Base-by-base conservation (phyloP, 768 basidiomycete genomes). In the Antrodiella citrinella region DNA sequence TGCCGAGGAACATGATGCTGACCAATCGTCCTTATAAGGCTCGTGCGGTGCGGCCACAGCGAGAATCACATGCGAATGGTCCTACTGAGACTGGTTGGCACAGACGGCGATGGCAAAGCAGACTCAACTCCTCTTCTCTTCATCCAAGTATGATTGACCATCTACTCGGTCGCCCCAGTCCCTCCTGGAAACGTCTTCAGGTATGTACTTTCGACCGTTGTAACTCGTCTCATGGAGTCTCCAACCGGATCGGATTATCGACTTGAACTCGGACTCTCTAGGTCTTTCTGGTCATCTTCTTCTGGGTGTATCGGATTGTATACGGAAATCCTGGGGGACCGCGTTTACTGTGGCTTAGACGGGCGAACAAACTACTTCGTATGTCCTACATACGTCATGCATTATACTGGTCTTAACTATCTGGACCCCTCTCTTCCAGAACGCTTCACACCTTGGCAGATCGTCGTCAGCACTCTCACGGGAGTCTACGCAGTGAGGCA, bases 361-460 rank as follows among this genome's bases (percentile, higher is more conserved):
- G 67, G 30, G 55, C 75, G 18, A 91, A 89, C 60, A 75, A 73
- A 57, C 59, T 62, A 9, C 70, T 91, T 10, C 69, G 86, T 90
- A 62, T 50, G 82, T 65, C 5, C 2, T 11, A 1, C 19, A 45
- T 20, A 15, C 53, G 26, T 26, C 43, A 18, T 24, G 41, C 22
- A 39, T 35, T 30, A 45, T 19, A 30, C 20, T 39, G 25, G 23
- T 43, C 23, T 39, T 23, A 26, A 35, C 39, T 4, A 23, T 26
- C 4, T 35, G 20, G n/a, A n/a, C n/a, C n/a, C n/a, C n/a, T n/a
- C n/a, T n/a, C 56, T 53, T 40, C 50, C 62, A 91, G 84, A 75
- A 61, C 81, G 81, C 19, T 95, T 91, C 70, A 86, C 93, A 0
- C 96, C 96, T n/a, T 99, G 92, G 86, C 94, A 99, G 62, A 75